A percentile compares a stretch with the other conserved stretches of the same genome.
Evolutionary conservation across 2,329 filamentous ascomycete species (phyloP).

Genomic region (Simplicillium aogashimaense): DNA sequence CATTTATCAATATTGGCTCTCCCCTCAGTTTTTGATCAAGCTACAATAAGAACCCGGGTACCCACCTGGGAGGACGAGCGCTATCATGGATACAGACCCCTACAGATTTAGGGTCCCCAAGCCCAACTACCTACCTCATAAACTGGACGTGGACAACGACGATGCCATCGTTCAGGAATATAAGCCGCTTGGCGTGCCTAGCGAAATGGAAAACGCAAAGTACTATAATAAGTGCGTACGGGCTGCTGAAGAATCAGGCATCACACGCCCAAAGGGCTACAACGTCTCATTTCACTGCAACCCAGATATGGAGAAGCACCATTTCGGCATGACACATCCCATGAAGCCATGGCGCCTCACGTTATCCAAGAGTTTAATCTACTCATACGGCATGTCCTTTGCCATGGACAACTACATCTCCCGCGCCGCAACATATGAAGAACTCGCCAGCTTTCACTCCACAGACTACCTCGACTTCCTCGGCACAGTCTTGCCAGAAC

Average conservation of each 20-base stretch:
- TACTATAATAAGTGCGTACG: slow-evolving; percentile 49
- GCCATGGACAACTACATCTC: slow-evolving; percentile 93
- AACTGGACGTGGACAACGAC: slow-evolving; percentile 39
- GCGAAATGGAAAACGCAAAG: slow-evolving; percentile 44
- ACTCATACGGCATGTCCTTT: slow-evolving; percentile 90
- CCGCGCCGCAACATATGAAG: slow-evolving; percentile 74
- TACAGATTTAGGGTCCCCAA: slow-evolving; percentile 46
- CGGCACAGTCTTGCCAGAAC: slow-evolving; percentile 56
- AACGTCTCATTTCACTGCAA: slow-evolving; percentile 95
- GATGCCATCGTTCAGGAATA: slow-evolving; percentile 42
- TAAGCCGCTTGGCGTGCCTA: slow-evolving; percentile 35
- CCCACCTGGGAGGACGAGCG: too few species aligned
- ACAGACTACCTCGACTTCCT: slow-evolving; percentile 88
- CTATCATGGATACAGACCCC: slow-evolving; percentile 27
- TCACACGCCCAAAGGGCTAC: slow-evolving; percentile 74
- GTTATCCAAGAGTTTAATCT: slow-evolving; percentile 87
- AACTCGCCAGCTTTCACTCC: slow-evolving; percentile 79
- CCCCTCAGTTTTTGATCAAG: too few species aligned
- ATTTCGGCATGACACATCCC: slow-evolving; percentile 92
- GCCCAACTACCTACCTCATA: slow-evolving; percentile 51
- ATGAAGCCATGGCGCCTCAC: slow-evolving; percentile 99
- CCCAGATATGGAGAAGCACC: slow-evolving; percentile 87
- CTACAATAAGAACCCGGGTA: too few species aligned
- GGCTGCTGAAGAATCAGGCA: slow-evolving; percentile 51
- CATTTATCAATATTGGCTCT: too few species aligned